phyloP scores from a whole-genome alignment of 2,329 filamentous ascomycete species.

The Colletotrichum sp. region DNA sequence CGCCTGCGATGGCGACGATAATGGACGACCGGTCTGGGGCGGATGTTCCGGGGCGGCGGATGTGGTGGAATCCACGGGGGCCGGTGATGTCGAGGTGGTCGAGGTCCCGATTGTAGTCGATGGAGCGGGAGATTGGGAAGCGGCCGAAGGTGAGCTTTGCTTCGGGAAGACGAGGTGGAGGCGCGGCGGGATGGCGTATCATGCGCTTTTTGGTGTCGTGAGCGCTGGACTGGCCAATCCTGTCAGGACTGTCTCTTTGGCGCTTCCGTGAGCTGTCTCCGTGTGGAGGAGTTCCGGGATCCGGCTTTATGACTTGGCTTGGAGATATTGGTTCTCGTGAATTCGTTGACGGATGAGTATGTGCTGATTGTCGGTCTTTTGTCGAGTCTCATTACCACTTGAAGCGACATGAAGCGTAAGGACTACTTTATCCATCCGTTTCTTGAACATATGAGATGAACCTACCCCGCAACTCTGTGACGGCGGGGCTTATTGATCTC shows the following conservation, averaged over 20 bases:
- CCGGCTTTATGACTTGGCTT: background rate
- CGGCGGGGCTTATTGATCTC: background rate
- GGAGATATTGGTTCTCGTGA: background rate
- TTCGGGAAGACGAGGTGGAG: background rate
- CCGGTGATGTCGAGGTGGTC: background rate
- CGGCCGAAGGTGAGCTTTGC: background rate
- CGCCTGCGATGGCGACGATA: background rate
- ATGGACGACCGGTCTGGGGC: background rate
- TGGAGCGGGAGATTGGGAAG: background rate
- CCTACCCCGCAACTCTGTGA: background rate
- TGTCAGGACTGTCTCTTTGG: background rate
- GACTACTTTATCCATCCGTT: background rate
- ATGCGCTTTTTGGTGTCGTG: background rate
- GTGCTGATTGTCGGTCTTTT: background rate
- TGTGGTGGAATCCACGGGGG: background rate
- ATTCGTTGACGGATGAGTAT: background rate
- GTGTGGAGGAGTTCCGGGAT: background rate
- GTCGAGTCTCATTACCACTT: fast-evolving
- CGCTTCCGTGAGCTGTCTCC: background rate
- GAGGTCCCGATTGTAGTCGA: background rate
- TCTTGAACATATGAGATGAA: background rate
- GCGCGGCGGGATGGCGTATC: background rate
- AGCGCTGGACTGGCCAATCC: fast-evolving
- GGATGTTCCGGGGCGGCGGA: background rate
- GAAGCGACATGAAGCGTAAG: background rate